Evolutionary conservation across 192 early-diverging fungal genomes (phyloP).

Genomic region (Podila verticillata): DNA sequence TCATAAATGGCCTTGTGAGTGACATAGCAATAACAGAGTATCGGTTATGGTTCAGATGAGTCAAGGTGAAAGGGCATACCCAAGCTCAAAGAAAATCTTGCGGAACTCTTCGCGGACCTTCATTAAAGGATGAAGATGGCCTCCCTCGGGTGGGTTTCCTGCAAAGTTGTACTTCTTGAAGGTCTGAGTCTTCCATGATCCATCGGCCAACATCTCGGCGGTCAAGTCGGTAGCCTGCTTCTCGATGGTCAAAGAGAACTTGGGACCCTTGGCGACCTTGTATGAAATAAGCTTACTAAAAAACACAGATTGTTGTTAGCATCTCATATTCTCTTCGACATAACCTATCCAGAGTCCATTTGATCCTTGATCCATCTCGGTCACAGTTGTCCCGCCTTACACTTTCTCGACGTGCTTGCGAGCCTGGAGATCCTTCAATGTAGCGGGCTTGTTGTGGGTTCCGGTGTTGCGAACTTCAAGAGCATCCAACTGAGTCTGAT

Average conservation of each 20-base stretch:
- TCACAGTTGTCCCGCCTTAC: constrained; percentile 51
- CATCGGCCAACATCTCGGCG: constrained; percentile 84
- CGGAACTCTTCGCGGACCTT: constrained; percentile 99
- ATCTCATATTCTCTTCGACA: not conserved
- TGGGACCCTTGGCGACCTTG: constrained; percentile 84
- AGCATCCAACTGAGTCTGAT: constrained; percentile 84
- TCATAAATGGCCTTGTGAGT: constrained; percentile 1
- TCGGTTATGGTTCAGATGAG: not conserved
- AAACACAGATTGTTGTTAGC: constrained; percentile 17
- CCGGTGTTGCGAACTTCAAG: constrained; percentile 71
- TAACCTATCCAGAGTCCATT: not conserved
- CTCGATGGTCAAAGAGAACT: constrained; percentile 86
- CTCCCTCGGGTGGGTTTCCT: constrained; percentile 83
- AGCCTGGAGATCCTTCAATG: constrained; percentile 81
- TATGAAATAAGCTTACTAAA: constrained; percentile 81
- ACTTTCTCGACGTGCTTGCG: constrained; percentile 76
- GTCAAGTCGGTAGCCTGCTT: constrained; percentile 97
- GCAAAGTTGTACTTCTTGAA: constrained; percentile 99
- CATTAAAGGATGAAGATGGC: constrained; percentile 97
- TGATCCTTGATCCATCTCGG: not conserved
- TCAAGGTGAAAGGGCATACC: constrained; percentile 53
- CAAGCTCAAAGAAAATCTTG: constrained; percentile 98
- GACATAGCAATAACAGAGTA: not conserved
- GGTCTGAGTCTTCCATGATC: constrained; percentile 91
- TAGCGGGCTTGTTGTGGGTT: constrained; percentile 68